phyloP scores from a whole-genome alignment of 2,329 filamentous ascomycete species.

The Byssochlamys sp. region DNA sequence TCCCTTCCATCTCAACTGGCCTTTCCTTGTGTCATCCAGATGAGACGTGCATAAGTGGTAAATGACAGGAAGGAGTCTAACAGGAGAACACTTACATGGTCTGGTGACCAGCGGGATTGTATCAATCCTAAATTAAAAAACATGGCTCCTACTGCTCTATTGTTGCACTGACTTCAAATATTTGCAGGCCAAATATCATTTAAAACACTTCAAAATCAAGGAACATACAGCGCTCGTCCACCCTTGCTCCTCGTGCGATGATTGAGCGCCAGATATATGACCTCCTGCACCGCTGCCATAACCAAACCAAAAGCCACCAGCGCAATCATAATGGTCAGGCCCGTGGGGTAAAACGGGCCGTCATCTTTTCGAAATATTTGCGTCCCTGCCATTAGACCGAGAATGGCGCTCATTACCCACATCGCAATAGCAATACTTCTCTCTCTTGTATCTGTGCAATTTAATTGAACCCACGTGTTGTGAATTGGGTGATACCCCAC shows the following conservation, averaged over 20 bases:
- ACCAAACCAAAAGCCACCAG: slow-evolving; percentile 36
- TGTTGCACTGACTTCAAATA: background rate
- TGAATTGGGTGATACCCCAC: slow-evolving; percentile 47
- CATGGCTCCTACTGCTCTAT: background rate
- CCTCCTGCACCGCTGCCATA: slow-evolving; percentile 33
- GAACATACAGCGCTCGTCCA: background rate
- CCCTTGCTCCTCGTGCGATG: background rate
- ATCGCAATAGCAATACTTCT: slow-evolving; percentile 41
- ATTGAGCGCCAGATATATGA: slow-evolving; percentile 33
- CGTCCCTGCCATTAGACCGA: slow-evolving; percentile 43
- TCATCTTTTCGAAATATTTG: slow-evolving; percentile 41
- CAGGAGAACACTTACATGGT: too few relatives aligned
- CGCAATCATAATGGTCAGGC: slow-evolving; percentile 38
- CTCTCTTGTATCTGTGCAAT: slow-evolving; percentile 39
- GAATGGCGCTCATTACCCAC: slow-evolving; percentile 45
- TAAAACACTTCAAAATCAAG: background rate
- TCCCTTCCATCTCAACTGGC: too few relatives aligned
- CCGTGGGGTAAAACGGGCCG: slow-evolving; percentile 37
- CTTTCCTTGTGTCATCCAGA: too few relatives aligned
- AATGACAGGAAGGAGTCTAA: too few relatives aligned
- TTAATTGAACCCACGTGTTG: slow-evolving; percentile 46
- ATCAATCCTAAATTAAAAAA: too few relatives aligned
- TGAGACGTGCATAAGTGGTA: too few relatives aligned
- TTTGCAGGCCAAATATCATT: background rate
- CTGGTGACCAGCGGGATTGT: too few relatives aligned